These are phyloP conservation scores for Tirmania nivea DNA, from an alignment of 495 filamentous ascomycete genomes.

Conservation along the genomic window DNA sequence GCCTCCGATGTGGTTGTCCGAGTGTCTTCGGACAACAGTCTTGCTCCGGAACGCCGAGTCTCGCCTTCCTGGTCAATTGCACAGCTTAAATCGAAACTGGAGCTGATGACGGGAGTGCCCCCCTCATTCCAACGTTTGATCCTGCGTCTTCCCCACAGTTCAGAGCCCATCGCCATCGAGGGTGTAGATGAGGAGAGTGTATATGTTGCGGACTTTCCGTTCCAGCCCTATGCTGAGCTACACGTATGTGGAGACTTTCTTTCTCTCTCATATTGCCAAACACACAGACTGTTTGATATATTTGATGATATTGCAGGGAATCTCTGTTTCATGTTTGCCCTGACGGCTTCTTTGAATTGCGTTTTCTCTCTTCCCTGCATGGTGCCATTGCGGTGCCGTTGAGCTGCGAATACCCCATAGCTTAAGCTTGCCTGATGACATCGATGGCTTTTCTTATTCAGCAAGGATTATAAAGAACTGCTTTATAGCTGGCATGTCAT, in stretches of 20 bases:
- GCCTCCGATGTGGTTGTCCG: slow-evolving; percentile 66
- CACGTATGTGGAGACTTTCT: slow-evolving; percentile 34
- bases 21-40: slow-evolving; percentile 52
- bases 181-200: slow-evolving; percentile 46
- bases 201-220: slow-evolving; percentile 36
- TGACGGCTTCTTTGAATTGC: too few species aligned
- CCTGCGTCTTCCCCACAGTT: slow-evolving; percentile 32
- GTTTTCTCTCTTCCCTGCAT: too few species aligned
- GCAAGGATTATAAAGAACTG: neutral
- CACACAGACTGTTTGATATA: too few species aligned
- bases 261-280: neutral
- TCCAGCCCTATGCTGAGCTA: slow-evolving; percentile 53
- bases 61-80: slow-evolving; percentile 80
- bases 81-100: slow-evolving; percentile 70
- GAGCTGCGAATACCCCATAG: too few species aligned
- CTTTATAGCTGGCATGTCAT: neutral
- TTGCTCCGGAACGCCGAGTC: slow-evolving; percentile 58
- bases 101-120: slow-evolving; percentile 82
- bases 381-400: too few species aligned
- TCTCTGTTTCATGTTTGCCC: too few species aligned
- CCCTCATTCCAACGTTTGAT: slow-evolving; percentile 53
- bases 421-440: neutral
- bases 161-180: slow-evolving; percentile 33
- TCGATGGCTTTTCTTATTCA: neutral
- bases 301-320: too few species aligned